Conservation (phyloP, 2,329 filamentous ascomycete species). For the Botrytis fabae region DNA sequence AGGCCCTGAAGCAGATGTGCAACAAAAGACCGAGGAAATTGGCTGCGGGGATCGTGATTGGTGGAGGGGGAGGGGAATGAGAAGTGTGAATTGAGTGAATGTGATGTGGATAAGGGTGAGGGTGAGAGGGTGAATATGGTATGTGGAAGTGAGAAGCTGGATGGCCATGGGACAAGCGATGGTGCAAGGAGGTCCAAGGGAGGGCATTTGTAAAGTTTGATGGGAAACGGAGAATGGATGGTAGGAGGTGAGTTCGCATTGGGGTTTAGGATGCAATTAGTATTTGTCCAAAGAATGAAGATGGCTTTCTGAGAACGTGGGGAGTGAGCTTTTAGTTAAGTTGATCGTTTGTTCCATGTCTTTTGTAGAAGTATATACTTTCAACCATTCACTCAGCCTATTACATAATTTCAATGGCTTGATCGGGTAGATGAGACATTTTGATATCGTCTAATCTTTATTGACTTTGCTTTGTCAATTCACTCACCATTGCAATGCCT, state of each 20-base stretch:
- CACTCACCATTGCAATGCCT: no score
- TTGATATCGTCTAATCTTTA: neutral
- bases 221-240: neutral
- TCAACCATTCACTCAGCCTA: neutral
- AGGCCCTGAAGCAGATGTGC: neutral
- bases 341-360: no score
- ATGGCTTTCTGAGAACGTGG: neutral
- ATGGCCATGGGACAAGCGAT: neutral
- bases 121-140: neutral
- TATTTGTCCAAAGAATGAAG: neutral
- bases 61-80: neutral
- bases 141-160: neutral
- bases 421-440: neutral
- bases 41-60: neutral
- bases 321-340: accelerated
- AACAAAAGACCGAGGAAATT: neutral
- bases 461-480: neutral
- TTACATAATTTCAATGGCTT: neutral
- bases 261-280: no score
- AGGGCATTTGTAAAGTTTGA: neutral
- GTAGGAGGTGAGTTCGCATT: neutral
- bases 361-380: neutral
- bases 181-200: neutral
- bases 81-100: neutral
- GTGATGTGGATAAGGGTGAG: neutral